A percentile compares a stretch with the other conserved stretches of the same genome.
Conservation (phyloP, 179 eudicot species). For the Monotropa hypopitys region DNA sequence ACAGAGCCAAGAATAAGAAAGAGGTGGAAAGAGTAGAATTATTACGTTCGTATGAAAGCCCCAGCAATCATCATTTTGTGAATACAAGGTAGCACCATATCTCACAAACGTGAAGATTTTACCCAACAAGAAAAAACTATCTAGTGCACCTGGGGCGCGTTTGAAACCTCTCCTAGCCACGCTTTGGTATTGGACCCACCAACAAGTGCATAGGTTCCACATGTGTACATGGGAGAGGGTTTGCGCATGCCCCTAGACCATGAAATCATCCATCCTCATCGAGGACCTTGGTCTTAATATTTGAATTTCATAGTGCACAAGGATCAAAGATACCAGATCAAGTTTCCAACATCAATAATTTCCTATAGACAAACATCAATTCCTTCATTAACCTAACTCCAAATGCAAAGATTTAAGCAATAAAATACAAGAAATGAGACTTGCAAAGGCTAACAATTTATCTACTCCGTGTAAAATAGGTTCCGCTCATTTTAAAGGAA, state of each 20-base stretch:
- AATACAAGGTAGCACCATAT: neutral
- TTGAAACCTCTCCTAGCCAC: neutral
- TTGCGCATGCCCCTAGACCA: neutral
- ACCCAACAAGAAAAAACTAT: neutral
- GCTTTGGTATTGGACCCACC: neutral
- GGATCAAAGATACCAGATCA: neutral
- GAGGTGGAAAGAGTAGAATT: neutral
- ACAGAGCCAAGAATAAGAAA: neutral
- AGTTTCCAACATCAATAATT: neutral
- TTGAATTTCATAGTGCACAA: neutral
- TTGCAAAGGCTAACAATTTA: neutral
- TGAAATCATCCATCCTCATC: neutral
- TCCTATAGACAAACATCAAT: neutral
- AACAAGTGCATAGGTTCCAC: neutral
- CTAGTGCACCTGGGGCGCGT: neutral
- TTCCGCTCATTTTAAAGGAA: neutral
- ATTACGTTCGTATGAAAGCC: neutral
- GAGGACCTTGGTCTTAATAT: neutral
- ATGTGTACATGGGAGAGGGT: neutral
- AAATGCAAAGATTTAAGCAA: neutral
- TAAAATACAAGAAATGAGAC: neutral
- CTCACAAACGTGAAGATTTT: neutral
- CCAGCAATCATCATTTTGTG: neutral
- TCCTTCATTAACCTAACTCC: neutral
- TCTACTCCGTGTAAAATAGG: neutral